Evolutionary conservation across 2,329 filamentous ascomycete species (phyloP).

Genomic region (Colletotrichum navitas): DNA sequence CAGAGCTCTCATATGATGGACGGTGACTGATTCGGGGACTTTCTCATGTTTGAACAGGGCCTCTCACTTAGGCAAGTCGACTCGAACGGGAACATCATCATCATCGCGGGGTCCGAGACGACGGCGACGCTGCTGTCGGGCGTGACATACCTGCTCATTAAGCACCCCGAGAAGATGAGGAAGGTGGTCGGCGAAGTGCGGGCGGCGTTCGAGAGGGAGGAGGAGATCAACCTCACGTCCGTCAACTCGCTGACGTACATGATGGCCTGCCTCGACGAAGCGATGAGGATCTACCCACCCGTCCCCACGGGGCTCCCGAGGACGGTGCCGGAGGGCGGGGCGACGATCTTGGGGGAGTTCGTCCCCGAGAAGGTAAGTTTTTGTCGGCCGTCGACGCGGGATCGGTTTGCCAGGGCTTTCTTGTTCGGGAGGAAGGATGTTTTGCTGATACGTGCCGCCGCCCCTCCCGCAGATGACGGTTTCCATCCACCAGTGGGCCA

Average conservation of each 20-base stretch:
- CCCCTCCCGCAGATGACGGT: conserved; percentile 47
- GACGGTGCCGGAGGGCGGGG: conserved; percentile 50
- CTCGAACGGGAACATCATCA: conserved; percentile 39
- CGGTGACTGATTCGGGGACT: not conserved
- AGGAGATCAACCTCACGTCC: conserved; percentile 53
- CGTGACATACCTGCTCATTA: conserved; percentile 47
- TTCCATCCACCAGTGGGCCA: conserved; percentile 54
- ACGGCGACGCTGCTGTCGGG: conserved; percentile 50
- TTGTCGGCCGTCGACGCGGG: not conserved
- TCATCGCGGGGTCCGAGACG: conserved; percentile 52
- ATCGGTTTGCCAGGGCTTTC: not conserved
- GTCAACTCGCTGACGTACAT: conserved; percentile 53
- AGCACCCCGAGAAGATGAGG: conserved; percentile 48
- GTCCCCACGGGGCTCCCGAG: conserved; percentile 46
- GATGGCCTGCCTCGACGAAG: conserved; percentile 57
- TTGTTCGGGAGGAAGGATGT: not conserved
- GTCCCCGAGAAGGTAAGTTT: conserved; percentile 50
- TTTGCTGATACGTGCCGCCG: not conserved
- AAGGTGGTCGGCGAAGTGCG: conserved; percentile 56
- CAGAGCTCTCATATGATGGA: not conserved
- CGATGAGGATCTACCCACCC: conserved; percentile 56
- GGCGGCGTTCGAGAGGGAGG: conserved; percentile 48
- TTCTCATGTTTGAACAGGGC: not conserved
- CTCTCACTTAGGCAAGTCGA: conserved; percentile 37
- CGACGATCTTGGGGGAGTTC: conserved; percentile 48